A percentile compares a stretch with the other conserved stretches of the same genome.
These are phyloP conservation scores for Malus hybrid DNA, from an alignment of 331 rosid genomes.

Conservation along the genomic window DNA sequence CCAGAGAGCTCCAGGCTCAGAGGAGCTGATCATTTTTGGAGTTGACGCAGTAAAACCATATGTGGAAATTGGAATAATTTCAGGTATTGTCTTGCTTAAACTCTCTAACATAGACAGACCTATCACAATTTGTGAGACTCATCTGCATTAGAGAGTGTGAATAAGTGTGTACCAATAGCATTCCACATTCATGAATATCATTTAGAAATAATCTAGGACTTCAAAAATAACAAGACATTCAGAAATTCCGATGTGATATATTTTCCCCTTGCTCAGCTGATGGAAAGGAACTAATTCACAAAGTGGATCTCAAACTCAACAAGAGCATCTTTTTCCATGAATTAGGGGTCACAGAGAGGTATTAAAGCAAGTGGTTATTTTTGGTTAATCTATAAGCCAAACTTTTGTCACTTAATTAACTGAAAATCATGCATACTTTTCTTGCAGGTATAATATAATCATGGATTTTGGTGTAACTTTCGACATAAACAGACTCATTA, in stretches of 20 bases:
- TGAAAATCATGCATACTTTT: not conserved
- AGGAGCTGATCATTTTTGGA: conserved; percentile 52
- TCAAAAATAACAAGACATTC: not conserved
- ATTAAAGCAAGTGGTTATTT: not conserved
- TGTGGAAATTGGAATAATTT: conserved; percentile 44
- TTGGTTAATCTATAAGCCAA: not conserved
- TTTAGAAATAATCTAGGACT: no score
- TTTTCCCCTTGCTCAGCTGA: conserved; percentile 36
- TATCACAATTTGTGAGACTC: no score
- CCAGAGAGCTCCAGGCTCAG: conserved; percentile 54
- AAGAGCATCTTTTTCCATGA: conserved; percentile 59
- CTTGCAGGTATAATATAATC: conserved; percentile 51
- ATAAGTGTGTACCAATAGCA: no score
- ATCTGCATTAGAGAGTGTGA: no score
- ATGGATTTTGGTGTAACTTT: conserved; percentile 56
- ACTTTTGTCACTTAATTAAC: not conserved
- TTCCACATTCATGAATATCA: no score
- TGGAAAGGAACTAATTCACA: conserved; percentile 46
- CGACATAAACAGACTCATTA: conserved; percentile 42
- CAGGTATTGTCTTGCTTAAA: conserved; percentile 26
- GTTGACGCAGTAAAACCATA: conserved; percentile 44
- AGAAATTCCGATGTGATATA: not conserved
- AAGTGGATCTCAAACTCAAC: conserved; percentile 43
- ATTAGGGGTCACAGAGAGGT: conserved; percentile 59
- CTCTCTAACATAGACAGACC: no score